Conservation (phyloP, 2,329 filamentous ascomycete genomes). For the Elsinoe fawcettii region DNA sequence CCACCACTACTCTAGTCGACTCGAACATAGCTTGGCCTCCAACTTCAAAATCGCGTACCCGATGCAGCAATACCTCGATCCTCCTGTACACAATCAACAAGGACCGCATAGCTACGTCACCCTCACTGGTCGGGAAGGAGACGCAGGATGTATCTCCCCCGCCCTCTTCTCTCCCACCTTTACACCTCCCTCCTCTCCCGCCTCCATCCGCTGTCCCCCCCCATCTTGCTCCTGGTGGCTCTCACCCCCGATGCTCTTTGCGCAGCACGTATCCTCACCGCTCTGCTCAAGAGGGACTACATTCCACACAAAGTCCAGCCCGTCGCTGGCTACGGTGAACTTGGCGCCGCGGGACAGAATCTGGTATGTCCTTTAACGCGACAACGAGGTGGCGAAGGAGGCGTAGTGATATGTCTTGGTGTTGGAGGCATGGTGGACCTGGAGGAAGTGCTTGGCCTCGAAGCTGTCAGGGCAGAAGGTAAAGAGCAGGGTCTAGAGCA, state of each 20-base stretch:
- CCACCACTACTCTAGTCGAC: not conserved
- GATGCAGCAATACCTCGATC: not conserved
- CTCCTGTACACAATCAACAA: not conserved
- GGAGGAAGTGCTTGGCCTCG: constrained; percentile 68
- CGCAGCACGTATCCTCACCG: constrained; percentile 86
- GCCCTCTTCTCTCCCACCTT: constrained; percentile 77
- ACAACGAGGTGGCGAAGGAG: constrained; percentile 72
- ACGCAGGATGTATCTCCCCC: constrained; percentile 79
- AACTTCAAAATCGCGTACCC: not conserved
- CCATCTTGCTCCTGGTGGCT: constrained; percentile 83
- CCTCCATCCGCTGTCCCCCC: constrained; percentile 81
- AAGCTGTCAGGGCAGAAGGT: constrained; percentile 45
- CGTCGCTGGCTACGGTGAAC: constrained; percentile 83
- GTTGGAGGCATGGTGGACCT: constrained; percentile 89
- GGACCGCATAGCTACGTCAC: not conserved
- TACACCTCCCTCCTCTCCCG: constrained; percentile 82
- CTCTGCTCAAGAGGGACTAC: constrained; percentile 92
- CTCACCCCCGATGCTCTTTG: constrained; percentile 94
- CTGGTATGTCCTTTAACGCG: constrained; percentile 81
- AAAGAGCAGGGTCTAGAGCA: constrained; percentile 26
- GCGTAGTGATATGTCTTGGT: constrained; percentile 84
- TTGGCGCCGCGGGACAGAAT: constrained; percentile 69
- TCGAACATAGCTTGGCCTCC: not conserved
- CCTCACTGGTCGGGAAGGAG: not conserved
- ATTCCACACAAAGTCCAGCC: constrained; percentile 97